Conservation (phyloP, 768 basidiomycete genomes). For the Pholiota microspora region DNA sequence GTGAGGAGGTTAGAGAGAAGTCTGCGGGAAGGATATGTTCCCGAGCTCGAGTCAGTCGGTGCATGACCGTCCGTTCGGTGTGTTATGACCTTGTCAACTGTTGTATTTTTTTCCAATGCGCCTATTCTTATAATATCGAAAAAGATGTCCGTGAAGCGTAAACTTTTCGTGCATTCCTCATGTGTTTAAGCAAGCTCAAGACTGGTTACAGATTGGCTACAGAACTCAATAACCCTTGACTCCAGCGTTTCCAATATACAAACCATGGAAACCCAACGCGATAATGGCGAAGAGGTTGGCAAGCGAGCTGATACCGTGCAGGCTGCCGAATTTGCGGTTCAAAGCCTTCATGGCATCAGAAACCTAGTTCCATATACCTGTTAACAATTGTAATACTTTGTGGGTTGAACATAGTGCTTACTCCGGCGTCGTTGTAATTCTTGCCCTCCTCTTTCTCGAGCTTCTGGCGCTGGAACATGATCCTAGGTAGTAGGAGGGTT, state of each 20-base stretch:
- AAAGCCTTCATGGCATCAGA: conserved; percentile 68
- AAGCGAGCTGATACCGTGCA: conserved; percentile 70
- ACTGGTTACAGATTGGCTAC: neutral
- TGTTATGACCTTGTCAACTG: conserved; percentile 10
- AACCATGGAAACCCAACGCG: conserved; percentile 63
- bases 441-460: conserved; percentile 77
- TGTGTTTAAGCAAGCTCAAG: neutral
- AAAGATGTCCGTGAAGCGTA: conserved; percentile 8
- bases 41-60: conserved; percentile 73
- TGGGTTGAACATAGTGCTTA: conserved; percentile 31
- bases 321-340: conserved; percentile 60
- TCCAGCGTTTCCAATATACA: conserved; percentile 65
- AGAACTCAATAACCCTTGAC: conserved; percentile 35
- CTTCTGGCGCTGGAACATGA: conserved; percentile 73
- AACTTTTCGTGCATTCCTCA: neutral
- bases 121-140: conserved; percentile 13
- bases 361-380: conserved; percentile 36
- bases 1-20: conserved; percentile 80
- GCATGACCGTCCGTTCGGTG: conserved; percentile 41
- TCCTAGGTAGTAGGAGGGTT: conserved; percentile 42
- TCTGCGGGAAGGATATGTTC: conserved; percentile 81
- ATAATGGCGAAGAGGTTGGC: conserved; percentile 62
- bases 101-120: conserved; percentile 14
- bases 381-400: neutral
- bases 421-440: conserved; percentile 59